These are phyloP conservation scores for Salvia splendens DNA, from an alignment of 257 asterid species.

Conservation along the genomic window DNA sequence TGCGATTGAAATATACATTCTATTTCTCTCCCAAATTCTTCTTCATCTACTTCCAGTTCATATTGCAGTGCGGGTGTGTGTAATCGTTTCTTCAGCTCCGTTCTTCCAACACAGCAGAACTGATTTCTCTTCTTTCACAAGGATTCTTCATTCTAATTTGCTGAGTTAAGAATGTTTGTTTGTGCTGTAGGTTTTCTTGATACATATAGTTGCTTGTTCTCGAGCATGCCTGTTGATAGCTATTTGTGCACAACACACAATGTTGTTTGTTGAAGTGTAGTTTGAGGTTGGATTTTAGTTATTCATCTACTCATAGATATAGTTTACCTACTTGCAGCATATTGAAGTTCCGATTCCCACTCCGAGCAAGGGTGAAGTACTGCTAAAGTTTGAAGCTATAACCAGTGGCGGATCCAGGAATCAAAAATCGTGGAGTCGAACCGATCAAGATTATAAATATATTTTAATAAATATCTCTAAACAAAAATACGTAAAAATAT, in stretches of 20 bases:
- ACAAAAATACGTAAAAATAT: no score
- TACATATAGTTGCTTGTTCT: conserved; percentile 12
- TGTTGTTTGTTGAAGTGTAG: background rate
- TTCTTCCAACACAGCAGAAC: no score
- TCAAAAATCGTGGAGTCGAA: no score
- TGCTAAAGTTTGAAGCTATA: conserved; percentile 79
- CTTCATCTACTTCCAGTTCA: no score
- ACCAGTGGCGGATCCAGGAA: no score
- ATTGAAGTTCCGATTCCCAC: conserved; percentile 84
- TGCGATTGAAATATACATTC: no score
- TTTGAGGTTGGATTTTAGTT: conserved; percentile 1
- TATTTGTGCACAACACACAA: background rate
- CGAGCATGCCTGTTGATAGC: background rate
- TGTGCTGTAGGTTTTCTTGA: background rate
- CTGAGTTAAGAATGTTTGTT: background rate
- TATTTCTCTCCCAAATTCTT: no score
- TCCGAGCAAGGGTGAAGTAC: conserved; percentile 72
- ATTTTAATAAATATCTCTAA: no score
- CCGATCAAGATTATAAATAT: no score
- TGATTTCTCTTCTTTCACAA: background rate
- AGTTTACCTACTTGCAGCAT: conserved; percentile 52
- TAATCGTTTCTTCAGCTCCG: no score
- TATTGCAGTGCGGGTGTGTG: no score
- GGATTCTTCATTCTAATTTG: conserved; percentile 7
- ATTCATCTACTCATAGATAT: background rate